phyloP scores from a whole-genome alignment of 352 stramenopile species.

The Phytophthora sp. region DNA sequence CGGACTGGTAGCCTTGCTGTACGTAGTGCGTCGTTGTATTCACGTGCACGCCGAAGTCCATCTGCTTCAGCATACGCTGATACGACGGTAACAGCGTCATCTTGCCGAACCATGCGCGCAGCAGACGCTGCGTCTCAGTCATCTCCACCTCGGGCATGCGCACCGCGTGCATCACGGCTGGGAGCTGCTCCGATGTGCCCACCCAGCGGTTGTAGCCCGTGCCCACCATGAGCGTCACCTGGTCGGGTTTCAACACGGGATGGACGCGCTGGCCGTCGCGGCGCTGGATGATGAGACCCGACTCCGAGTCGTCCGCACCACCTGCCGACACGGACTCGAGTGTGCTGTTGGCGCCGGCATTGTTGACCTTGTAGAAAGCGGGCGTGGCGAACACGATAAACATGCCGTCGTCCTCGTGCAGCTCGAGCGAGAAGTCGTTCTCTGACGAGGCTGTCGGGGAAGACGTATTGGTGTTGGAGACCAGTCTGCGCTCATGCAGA shows the following conservation, averaged over 20 bases:
- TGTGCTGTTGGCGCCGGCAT: constrained; percentile 26
- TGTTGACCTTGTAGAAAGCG: constrained; percentile 56
- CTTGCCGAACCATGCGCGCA: constrained; percentile 67
- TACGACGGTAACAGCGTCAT: constrained; percentile 65
- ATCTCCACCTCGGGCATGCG: constrained; percentile 49
- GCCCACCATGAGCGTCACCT: constrained; percentile 67
- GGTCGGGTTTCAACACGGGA: constrained; percentile 55
- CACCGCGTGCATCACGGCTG: constrained; percentile 65
- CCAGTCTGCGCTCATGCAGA: constrained; percentile 25
- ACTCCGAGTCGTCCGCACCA: constrained; percentile 39
- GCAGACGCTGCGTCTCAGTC: constrained; percentile 40
- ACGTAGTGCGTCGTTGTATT: constrained; percentile 46
- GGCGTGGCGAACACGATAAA: constrained; percentile 65
- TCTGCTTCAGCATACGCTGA: constrained; percentile 57
- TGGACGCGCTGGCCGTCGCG: constrained; percentile 49
- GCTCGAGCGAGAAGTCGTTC: constrained; percentile 52
- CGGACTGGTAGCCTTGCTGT: constrained; percentile 28
- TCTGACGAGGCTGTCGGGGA: constrained; percentile 3
- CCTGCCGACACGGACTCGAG: constrained; percentile 38
- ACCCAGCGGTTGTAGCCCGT: constrained; percentile 65
- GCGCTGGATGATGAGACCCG: constrained; percentile 61
- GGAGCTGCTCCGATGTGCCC: constrained; percentile 46
- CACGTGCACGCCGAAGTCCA: constrained; percentile 53
- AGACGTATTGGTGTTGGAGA: constrained; percentile 4
- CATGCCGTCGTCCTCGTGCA: constrained; percentile 67